These are phyloP conservation scores for Lachancea dasiensis DNA, from an alignment of 805 yeast species.

Conservation along the genomic window DNA sequence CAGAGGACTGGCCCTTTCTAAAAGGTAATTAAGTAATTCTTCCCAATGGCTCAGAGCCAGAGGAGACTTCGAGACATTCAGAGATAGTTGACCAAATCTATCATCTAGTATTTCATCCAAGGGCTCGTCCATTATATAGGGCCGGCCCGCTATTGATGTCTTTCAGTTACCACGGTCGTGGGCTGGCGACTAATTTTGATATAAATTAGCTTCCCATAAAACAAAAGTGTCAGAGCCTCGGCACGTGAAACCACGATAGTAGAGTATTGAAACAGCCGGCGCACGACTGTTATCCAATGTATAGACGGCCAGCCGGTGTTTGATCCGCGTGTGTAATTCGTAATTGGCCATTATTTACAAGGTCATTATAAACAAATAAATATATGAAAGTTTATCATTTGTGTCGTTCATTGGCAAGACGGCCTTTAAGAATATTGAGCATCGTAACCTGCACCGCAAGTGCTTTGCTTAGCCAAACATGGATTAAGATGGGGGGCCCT, in stretches of 20 bases:
- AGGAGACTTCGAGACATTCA: constrained; percentile 25
- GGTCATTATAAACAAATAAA: constrained; percentile 6
- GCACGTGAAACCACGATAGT: no score
- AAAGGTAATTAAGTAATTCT: constrained; percentile 23
- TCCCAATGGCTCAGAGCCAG: constrained; percentile 30
- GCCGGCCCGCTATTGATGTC: no score
- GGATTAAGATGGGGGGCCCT: no score
- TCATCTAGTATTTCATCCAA: constrained; percentile 14
- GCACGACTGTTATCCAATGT: no score
- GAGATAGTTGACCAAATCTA: constrained; percentile 22
- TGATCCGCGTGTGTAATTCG: constrained; percentile 2
- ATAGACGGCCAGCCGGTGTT: no score
- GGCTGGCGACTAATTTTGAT: no score
- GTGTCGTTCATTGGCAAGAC: background rate
- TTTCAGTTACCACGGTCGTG: no score
- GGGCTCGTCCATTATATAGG: constrained; percentile 3
- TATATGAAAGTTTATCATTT: background rate
- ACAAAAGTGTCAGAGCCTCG: no score
- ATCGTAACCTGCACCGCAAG: no score
- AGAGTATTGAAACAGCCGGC: no score
- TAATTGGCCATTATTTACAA: constrained; percentile 7
- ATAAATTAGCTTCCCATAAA: no score
- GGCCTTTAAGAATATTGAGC: background rate
- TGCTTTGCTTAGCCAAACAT: no score
- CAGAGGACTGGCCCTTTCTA: constrained; percentile 22